phyloP scores from a whole-genome alignment of 164 flowering plant species.

The Piper betle region DNA sequence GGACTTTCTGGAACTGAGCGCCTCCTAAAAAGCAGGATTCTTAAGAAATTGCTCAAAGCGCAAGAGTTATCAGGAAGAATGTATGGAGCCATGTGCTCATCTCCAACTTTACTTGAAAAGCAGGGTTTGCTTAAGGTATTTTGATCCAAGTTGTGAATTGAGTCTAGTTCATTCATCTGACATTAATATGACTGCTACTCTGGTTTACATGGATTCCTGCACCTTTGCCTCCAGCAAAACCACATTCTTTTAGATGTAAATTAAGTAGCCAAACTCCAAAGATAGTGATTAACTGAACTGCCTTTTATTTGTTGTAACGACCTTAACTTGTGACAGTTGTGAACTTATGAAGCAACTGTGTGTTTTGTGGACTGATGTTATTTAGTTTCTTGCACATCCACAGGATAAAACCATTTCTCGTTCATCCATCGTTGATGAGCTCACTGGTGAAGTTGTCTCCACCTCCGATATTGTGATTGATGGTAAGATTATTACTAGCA shows the following conservation, averaged over 20 bases:
- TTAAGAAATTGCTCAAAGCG: constrained; percentile 77
- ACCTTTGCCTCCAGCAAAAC: no score
- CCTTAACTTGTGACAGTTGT: no score
- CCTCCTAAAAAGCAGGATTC: constrained; percentile 50
- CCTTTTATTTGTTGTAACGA: no score
- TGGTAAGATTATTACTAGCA: constrained; percentile 70
- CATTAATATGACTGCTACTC: no score
- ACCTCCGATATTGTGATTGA: constrained; percentile 67
- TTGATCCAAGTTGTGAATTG: not conserved
- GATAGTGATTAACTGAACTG: no score
- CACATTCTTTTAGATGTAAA: no score
- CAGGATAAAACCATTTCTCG: constrained; percentile 64
- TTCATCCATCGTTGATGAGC: constrained; percentile 35
- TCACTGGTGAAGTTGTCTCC: constrained; percentile 23
- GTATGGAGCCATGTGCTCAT: constrained; percentile 64
- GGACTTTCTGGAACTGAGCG: constrained; percentile 43
- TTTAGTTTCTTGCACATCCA: not conserved
- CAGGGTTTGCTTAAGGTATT: constrained; percentile 70
- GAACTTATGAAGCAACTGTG: not conserved
- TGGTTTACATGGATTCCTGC: no score
- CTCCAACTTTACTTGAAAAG: constrained; percentile 42
- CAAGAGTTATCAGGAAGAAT: constrained; percentile 57
- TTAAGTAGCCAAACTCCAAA: no score
- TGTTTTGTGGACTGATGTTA: not conserved
- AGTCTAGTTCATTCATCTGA: no score